Percentiles rank a stretch among this genome's conserved stretches.
These are phyloP conservation scores for Takashimella koratensis DNA, from an alignment of 1,284 basidiomycete genomes.

Conservation along the genomic window DNA sequence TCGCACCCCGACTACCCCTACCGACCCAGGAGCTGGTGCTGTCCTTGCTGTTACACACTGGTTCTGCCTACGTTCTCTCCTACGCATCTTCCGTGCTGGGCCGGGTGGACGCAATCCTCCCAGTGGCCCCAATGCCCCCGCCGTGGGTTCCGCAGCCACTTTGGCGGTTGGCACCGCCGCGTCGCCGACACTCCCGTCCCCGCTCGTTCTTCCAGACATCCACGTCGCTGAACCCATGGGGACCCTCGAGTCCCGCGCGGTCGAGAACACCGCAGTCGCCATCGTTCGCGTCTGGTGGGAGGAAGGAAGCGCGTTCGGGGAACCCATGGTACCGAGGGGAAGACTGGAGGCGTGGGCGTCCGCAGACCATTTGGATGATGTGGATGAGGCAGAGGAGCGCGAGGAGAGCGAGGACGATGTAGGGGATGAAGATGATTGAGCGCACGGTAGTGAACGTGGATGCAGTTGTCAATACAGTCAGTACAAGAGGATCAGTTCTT, in stretches of 20 bases:
- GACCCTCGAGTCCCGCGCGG: not conserved
- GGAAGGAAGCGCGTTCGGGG: not conserved
- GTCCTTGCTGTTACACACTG: slow-evolving; percentile 18
- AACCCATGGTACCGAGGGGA: slow-evolving; percentile 7
- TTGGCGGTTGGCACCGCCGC: not conserved
- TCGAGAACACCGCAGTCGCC: slow-evolving; percentile 16
- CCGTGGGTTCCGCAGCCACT: too few relatives aligned
- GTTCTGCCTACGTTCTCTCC: slow-evolving; percentile 13
- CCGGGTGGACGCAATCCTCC: too few relatives aligned
- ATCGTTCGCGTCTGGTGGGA: slow-evolving; percentile 23
- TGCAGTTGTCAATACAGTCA: not conserved
- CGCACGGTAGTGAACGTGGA: not conserved
- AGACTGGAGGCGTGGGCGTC: slow-evolving; percentile 19
- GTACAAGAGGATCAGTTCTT: too few relatives aligned
- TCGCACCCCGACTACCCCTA: not conserved
- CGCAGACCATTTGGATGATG: slow-evolving; percentile 11
- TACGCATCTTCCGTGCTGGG: not conserved
- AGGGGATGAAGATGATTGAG: not conserved
- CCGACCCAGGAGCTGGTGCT: slow-evolving; percentile 5
- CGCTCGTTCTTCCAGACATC: too few relatives aligned
- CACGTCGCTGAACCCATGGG: too few relatives aligned
- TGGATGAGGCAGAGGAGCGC: too few relatives aligned
- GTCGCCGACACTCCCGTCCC: not conserved
- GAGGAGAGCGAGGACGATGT: too few relatives aligned
- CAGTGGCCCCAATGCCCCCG: too few relatives aligned